Conservation (phyloP, 2,329 filamentous ascomycete genomes). For the Dissoconium aciculare region DNA sequence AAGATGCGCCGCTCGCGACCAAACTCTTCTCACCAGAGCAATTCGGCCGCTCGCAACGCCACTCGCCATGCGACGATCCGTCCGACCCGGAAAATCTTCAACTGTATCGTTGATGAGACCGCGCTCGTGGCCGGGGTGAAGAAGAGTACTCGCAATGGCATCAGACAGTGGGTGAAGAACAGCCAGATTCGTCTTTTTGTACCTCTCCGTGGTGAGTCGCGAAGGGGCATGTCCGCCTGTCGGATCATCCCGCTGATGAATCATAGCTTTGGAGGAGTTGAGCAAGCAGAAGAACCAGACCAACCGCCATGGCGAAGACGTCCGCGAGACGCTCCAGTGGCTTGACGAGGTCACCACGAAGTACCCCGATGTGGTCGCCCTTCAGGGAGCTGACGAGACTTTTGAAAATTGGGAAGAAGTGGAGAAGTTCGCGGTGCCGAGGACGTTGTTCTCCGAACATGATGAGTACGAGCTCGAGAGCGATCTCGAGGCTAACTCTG, state of each 20-base stretch:
- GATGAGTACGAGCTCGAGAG: conserved; percentile 28
- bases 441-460: conserved; percentile 35
- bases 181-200: conserved; percentile 37
- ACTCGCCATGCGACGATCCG: conserved; percentile 6
- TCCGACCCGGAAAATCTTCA: conserved; percentile 34
- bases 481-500: conserved; percentile 21
- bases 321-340: conserved; percentile 36
- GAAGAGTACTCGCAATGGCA: conserved; percentile 37
- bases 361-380: conserved; percentile 28
- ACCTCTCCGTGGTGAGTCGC: conserved; percentile 34
- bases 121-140: conserved; percentile 37
- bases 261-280: conserved; percentile 33
- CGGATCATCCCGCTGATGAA: not conserved
- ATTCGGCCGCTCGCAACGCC: conserved; percentile 4
- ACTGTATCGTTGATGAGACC: conserved; percentile 39
- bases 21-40: conserved; percentile 13
- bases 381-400: conserved; percentile 35
- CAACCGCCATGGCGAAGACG: conserved; percentile 30
- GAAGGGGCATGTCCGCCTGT: conserved; percentile 1
- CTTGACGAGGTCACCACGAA: conserved; percentile 37
- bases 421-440: conserved; percentile 34
- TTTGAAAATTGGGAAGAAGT: conserved; percentile 36
- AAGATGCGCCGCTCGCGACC: conserved; percentile 11
- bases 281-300: conserved; percentile 29
- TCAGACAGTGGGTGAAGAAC: conserved; percentile 37